These are phyloP conservation scores for Phaffomyces opuntiae DNA, from an alignment of 805 yeast species.

Conservation along the genomic window DNA sequence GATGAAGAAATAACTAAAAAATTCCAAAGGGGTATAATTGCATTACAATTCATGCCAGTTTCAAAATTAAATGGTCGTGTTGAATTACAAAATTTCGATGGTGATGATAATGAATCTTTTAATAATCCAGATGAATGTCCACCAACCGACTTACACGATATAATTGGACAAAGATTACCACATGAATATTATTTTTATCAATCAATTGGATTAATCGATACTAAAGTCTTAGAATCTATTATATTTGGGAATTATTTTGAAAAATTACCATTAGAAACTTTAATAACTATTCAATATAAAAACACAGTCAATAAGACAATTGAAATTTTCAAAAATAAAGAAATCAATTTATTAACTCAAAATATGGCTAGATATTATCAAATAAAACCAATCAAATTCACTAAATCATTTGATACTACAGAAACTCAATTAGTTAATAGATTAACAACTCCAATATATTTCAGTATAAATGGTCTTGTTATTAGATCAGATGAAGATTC, in stretches of 20 bases:
- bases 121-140: constrained; percentile 6
- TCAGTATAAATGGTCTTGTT: constrained; percentile 29
- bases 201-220: constrained; percentile 65
- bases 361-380: constrained; percentile 81
- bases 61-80: constrained; percentile 63
- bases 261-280: constrained; percentile 61
- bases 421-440: constrained; percentile 42
- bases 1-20: constrained; percentile 39
- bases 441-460: constrained; percentile 45
- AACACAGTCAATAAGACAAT: constrained; percentile 41
- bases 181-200: constrained; percentile 79
- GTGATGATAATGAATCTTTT: constrained; percentile 11
- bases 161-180: constrained; percentile 79
- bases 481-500: constrained; percentile 22
- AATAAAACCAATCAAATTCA: constrained; percentile 51
- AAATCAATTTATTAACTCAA: constrained; percentile 61
- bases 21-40: constrained; percentile 62
- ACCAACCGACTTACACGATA: constrained; percentile 77
- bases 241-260: constrained; percentile 56
- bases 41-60: constrained; percentile 69
- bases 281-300: constrained; percentile 50
- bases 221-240: constrained; percentile 59
- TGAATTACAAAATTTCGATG: constrained; percentile 44
- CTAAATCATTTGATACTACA: constrained; percentile 46
- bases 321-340: constrained; percentile 46